Conservation (phyloP, 345 rosid species). For the Linum trigynum region DNA sequence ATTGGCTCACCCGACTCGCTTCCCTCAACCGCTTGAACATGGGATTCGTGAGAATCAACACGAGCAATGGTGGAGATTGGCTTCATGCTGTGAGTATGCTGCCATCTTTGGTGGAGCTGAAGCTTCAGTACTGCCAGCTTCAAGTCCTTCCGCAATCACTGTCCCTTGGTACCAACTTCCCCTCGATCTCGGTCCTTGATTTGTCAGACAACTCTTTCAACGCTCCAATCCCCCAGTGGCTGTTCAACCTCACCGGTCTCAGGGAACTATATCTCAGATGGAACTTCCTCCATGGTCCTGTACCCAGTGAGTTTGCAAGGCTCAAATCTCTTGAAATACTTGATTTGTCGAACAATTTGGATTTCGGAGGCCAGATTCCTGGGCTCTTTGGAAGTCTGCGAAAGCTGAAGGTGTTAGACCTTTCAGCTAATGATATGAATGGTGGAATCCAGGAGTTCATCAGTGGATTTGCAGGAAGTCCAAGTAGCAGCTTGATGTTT, state of each 20-base stretch:
- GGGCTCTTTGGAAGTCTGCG: not conserved
- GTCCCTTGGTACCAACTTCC: constrained; percentile 10
- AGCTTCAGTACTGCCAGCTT: constrained; percentile 14
- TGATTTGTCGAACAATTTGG: constrained; percentile 4
- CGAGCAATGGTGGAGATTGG: constrained; percentile 31
- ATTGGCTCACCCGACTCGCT: constrained; percentile 35
- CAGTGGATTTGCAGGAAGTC: not conserved
- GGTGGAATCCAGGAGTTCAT: not conserved
- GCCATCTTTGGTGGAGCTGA: constrained; percentile 34
- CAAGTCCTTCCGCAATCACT: constrained; percentile 13
- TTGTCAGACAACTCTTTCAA: constrained; percentile 24
- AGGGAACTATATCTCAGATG: constrained; percentile 12
- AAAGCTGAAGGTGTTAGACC: not conserved
- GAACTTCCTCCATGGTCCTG: constrained; percentile 12
- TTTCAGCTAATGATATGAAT: not conserved
- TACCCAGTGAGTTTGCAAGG: constrained; percentile 7
- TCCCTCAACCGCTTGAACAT: constrained; percentile 31
- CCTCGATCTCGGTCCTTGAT: constrained; percentile 21
- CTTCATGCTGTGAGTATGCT: constrained; percentile 26
- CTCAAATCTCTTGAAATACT: constrained; percentile 2
- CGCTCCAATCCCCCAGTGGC: constrained; percentile 16
- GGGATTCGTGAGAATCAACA: constrained; percentile 27
- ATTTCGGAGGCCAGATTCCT: not conserved
- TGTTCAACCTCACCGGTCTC: constrained; percentile 16
- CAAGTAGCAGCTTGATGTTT: not conserved